A percentile compares a stretch with the other conserved stretches of the same genome.
phyloP scores from a whole-genome alignment of 192 early-diverging fungal species.

The Lunasporangiospora selenospora region DNA sequence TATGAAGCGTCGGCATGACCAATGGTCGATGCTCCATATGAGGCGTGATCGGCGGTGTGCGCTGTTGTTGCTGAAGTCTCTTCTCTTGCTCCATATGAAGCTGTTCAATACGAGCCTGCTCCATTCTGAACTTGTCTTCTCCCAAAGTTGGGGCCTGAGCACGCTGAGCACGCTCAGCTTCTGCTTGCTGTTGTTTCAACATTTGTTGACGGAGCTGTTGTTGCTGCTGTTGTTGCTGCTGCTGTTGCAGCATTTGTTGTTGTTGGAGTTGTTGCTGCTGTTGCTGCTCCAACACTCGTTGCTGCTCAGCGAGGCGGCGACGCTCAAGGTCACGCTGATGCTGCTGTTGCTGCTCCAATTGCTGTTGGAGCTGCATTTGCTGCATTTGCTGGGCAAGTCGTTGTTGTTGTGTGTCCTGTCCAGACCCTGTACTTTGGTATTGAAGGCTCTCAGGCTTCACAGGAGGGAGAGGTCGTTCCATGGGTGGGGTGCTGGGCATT shows the following conservation, averaged over 20 bases:
- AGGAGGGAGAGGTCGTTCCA: slow-evolving; percentile 15
- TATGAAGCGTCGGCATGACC: slow-evolving; percentile 27
- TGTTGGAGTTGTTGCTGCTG: slow-evolving; percentile 17
- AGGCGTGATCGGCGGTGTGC: slow-evolving; percentile 7
- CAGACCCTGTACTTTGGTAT: background rate
- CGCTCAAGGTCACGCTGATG: no score
- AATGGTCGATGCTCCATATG: slow-evolving; percentile 22
- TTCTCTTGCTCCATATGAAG: slow-evolving; percentile 42
- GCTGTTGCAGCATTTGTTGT: slow-evolving; percentile 13
- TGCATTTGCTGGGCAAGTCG: slow-evolving; percentile 30
- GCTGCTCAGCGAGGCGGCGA: no score
- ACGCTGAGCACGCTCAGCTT: slow-evolving; percentile 12
- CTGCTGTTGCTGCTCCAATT: slow-evolving; percentile 9
- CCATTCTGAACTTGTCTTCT: slow-evolving; percentile 40
- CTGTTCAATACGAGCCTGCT: slow-evolving; percentile 37
- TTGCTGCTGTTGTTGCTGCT: slow-evolving; percentile 12
- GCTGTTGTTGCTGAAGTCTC: slow-evolving; percentile 12
- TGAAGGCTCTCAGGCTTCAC: slow-evolving; percentile 4
- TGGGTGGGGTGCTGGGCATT: no score
- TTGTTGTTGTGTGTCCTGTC: slow-evolving; percentile 33
- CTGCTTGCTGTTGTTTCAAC: background rate
- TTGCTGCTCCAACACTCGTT: slow-evolving; percentile 10
- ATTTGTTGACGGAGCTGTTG: slow-evolving; percentile 20
- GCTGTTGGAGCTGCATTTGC: slow-evolving; percentile 33
- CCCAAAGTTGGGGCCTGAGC: background rate